Percentiles rank a stretch among this genome's conserved stretches.
Evolutionary conservation across 1,284 basidiomycete species (phyloP).

Genomic region (Coriolopsis trogii): DNA sequence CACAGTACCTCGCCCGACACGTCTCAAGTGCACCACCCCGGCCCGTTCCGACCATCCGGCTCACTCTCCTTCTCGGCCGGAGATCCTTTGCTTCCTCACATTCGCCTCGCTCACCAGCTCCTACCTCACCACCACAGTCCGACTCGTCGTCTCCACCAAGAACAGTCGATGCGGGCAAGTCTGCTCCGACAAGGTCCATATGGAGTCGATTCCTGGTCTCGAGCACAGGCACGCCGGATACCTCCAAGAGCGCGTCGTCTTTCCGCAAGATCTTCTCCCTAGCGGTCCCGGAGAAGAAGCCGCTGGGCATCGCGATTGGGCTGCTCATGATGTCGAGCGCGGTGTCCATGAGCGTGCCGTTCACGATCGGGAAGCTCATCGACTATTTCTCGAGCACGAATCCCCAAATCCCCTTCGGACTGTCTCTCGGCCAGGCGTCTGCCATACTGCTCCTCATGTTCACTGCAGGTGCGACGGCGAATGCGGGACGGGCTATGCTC

Average conservation of each 20-base stretch:
- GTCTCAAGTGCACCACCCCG: slow-evolving; percentile 16
- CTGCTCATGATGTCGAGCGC: slow-evolving; percentile 69
- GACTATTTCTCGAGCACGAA: slow-evolving; percentile 83
- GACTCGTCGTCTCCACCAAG: not conserved
- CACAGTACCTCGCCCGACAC: slow-evolving; percentile 18
- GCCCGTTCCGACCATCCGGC: not conserved
- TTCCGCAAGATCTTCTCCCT: slow-evolving; percentile 77
- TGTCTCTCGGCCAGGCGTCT: slow-evolving; percentile 84
- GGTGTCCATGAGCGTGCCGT: slow-evolving; percentile 90
- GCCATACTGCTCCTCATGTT: slow-evolving; percentile 79
- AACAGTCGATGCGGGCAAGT: not conserved
- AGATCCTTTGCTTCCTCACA: slow-evolving; percentile 11
- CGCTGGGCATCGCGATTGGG: slow-evolving; percentile 71
- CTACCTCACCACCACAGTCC: not conserved
- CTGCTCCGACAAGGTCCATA: slow-evolving; percentile 39
- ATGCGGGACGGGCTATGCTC: slow-evolving; percentile 85
- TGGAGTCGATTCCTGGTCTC: slow-evolving; percentile 43
- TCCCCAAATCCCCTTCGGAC: slow-evolving; percentile 74
- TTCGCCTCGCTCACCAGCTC: not conserved
- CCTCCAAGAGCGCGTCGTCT: slow-evolving; percentile 53
- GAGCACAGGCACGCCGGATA: slow-evolving; percentile 33
- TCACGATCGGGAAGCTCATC: slow-evolving; percentile 90
- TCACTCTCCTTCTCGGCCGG: not conserved
- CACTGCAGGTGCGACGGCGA: slow-evolving; percentile 85
- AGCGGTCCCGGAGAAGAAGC: slow-evolving; percentile 78